A percentile compares a stretch with the other conserved stretches of the same genome.
These are phyloP conservation scores for Chiua sp. DNA, from an alignment of 1,284 basidiomycete species.

Conservation along the genomic window DNA sequence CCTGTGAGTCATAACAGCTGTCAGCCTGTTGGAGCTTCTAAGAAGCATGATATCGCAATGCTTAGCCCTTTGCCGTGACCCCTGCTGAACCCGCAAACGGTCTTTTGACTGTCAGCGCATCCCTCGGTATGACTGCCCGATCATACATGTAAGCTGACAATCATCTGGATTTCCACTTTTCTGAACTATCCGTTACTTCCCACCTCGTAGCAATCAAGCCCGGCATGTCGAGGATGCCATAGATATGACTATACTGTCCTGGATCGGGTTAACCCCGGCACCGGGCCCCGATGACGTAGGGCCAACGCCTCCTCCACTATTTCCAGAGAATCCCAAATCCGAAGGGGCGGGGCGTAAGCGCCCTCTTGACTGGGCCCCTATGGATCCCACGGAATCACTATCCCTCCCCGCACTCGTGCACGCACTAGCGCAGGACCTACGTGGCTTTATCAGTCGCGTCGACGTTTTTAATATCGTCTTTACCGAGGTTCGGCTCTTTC, in stretches of 20 bases:
- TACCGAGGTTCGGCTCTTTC: conserved; percentile 14
- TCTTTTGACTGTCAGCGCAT: conserved; percentile 6
- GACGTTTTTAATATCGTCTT: conserved; percentile 18
- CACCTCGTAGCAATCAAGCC: conserved; percentile 10
- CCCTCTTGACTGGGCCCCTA: background rate
- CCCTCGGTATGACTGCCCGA: conserved; percentile 8
- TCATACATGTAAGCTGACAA: conserved; percentile 7
- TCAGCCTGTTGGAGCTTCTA: background rate
- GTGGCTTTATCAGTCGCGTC: conserved; percentile 9
- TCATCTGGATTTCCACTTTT: too few relatives aligned
- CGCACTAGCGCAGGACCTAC: conserved; percentile 14
- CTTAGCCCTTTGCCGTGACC: background rate
- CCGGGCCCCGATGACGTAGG: background rate
- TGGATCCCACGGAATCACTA: background rate
- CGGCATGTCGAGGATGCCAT: conserved; percentile 8
- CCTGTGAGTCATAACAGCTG: conserved; percentile 7
- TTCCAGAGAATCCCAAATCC: background rate
- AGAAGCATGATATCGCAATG: too few relatives aligned
- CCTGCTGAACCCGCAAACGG: background rate
- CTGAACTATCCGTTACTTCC: background rate
- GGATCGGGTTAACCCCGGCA: background rate
- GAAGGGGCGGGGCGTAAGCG: conserved; percentile 4
- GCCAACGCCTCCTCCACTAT: background rate
- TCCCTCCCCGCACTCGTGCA: conserved; percentile 5
- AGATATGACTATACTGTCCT: conserved; percentile 11